Evolutionary conservation across 2,329 filamentous ascomycete species (phyloP), one percentile per base, ranked within the genome.

Genomic region (Fusarium brachygibbosum): DNA sequence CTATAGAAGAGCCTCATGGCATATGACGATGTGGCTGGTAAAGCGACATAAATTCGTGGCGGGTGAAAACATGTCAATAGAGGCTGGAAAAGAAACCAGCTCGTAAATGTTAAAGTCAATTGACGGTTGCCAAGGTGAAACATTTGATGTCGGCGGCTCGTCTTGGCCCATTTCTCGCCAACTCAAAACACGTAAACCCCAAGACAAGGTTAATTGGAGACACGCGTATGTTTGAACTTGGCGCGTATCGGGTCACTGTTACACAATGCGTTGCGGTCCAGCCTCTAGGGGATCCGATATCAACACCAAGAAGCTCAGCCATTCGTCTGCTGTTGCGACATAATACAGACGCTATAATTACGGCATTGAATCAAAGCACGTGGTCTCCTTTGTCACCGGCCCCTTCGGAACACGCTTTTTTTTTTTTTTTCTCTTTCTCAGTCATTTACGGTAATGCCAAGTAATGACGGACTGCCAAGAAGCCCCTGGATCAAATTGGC

Each of bases 401-500:
- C 61, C 34, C 21, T 28, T 62, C 62, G 63, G 63, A 42, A 59
- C 52, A 65, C 29, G 52, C 25, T 32, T 31, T 41, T 50, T 5
- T 25, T 25, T 25, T 25, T 25, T 25, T 25, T 25, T 25, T 25
- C 6, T 31, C 29, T 32, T 29, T 21, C 37, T 28, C 35, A 38
- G 32, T 48, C 41, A 48, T 52, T 41, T 55, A 19, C 37, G 28
- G 17, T 29, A 21, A 5, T 17, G 64, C 64, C 64, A 67, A 67
- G 65, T 38, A 40, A 66, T 49, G 61, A 66, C 63, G 45, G 57
- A 23, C 35, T 50, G 64, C 64, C 64, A 68, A 68, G 64, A 51
- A 46, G 42, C 65, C 63, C 63, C 63, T 68, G 54, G 63, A 64
- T 59, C 58, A 68, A 59, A 44, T 51, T 13, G 65, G 63, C 19